Conservation (phyloP, 2,329 filamentous ascomycete species). For the Davidsoniella eucalypti region DNA sequence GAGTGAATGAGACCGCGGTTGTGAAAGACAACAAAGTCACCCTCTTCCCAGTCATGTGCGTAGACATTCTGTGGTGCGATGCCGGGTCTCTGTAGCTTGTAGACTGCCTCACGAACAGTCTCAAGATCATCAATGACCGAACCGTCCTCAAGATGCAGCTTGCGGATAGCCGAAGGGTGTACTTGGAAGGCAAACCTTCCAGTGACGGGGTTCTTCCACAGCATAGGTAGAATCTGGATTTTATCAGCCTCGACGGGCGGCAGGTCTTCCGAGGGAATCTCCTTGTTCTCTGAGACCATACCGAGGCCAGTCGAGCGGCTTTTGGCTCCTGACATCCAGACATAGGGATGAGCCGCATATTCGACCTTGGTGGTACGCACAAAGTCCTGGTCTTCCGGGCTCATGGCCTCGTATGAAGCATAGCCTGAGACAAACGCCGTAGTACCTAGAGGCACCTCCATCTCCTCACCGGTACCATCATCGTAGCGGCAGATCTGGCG, state of each 20-base stretch:
- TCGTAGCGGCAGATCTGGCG: slow-evolving; percentile 56
- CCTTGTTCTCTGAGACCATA: slow-evolving; percentile 48
- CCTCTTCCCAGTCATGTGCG: slow-evolving; percentile 60
- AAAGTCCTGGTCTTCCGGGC: slow-evolving; percentile 48
- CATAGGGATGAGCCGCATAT: slow-evolving; percentile 65
- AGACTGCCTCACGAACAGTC: slow-evolving; percentile 49
- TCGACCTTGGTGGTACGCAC: slow-evolving; percentile 50
- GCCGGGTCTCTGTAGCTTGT: slow-evolving; percentile 53
- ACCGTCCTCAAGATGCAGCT: slow-evolving; percentile 50
- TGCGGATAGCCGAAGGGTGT: slow-evolving; percentile 55
- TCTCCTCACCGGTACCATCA: slow-evolving; percentile 48
- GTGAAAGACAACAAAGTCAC: slow-evolving; percentile 63
- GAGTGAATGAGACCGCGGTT: slow-evolving; percentile 61
- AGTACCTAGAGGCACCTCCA: slow-evolving; percentile 55
- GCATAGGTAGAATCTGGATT: slow-evolving; percentile 58
- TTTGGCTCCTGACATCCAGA: slow-evolving; percentile 60
- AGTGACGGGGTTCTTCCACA: slow-evolving; percentile 60
- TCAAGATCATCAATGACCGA: slow-evolving; percentile 51
- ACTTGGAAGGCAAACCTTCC: slow-evolving; percentile 54
- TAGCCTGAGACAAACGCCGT: slow-evolving; percentile 61
- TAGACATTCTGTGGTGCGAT: slow-evolving; percentile 55
- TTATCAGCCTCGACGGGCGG: slow-evolving; percentile 49
- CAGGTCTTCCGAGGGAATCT: slow-evolving; percentile 41
- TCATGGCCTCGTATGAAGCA: slow-evolving; percentile 52
- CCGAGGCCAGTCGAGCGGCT: slow-evolving; percentile 54